These are phyloP conservation scores for Phaeolepiota aurea DNA, from an alignment of 768 basidiomycete species.

Conservation along the genomic window DNA sequence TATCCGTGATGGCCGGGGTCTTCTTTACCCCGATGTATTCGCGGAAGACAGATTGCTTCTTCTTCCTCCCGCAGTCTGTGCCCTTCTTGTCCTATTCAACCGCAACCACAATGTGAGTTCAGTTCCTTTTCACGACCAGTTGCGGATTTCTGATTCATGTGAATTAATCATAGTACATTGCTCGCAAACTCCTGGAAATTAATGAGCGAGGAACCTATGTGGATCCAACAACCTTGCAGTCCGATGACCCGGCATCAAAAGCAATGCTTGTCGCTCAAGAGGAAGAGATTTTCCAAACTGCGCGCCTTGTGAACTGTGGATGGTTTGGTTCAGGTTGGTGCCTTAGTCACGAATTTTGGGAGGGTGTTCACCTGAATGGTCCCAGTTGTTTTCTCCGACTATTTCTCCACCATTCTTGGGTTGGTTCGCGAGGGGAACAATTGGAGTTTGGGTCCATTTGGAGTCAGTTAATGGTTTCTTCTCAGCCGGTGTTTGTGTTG, in stretches of 20 bases:
- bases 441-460: slow-evolving; percentile 75
- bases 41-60: slow-evolving; percentile 72
- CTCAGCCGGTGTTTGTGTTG: background rate
- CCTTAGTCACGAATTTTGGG: slow-evolving; percentile 2
- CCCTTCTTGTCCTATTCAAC: slow-evolving; percentile 76
- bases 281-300: slow-evolving; percentile 79
- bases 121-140: too few species aligned
- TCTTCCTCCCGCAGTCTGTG: slow-evolving; percentile 71
- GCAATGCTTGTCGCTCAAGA: slow-evolving; percentile 43
- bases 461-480: slow-evolving; percentile 27
- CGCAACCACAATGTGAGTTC: slow-evolving; percentile 78
- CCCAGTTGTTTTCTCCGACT: slow-evolving; percentile 72
- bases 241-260: slow-evolving; percentile 22
- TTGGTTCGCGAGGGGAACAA: slow-evolving; percentile 63
- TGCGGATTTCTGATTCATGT: background rate
- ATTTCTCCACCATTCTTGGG: slow-evolving; percentile 77
- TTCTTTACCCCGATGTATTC: slow-evolving; percentile 63
- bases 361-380: too few species aligned
- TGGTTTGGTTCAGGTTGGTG: slow-evolving; percentile 60
- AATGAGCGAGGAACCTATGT: slow-evolving; percentile 65
- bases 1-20: slow-evolving; percentile 54
- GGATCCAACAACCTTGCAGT: slow-evolving; percentile 41
- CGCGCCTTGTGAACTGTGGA: slow-evolving; percentile 68
- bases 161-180: slow-evolving; percentile 54
- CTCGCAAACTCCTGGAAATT: slow-evolving; percentile 66